Conservation (phyloP, 2,329 filamentous ascomycete genomes). For the Alternaria sp. region DNA sequence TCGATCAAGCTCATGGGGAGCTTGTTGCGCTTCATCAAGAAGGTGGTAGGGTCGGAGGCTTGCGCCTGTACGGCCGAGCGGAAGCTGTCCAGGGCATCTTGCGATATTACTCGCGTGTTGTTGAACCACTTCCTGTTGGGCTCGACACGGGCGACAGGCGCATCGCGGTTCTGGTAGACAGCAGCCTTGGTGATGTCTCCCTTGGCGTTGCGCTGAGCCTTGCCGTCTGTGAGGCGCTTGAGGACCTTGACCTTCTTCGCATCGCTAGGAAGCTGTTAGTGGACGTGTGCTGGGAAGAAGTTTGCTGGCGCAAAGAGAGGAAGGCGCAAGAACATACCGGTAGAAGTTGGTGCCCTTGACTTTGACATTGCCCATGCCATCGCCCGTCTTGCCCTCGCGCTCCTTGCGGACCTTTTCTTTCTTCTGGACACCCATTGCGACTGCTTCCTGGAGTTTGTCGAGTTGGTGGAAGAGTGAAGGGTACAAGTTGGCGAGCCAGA, state of each 20-base stretch:
- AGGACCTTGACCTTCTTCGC: conserved; percentile 85
- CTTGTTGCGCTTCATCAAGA: conserved; percentile 97
- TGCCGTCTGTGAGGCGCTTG: conserved; percentile 91
- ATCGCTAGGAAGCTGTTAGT: conserved; percentile 56
- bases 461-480: conserved; percentile 25
- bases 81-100: conserved; percentile 87
- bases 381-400: conserved; percentile 83
- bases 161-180: conserved; percentile 81
- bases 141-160: conserved; percentile 86
- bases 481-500: conserved; percentile 13
- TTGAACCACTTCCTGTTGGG: conserved; percentile 98
- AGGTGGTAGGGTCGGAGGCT: conserved; percentile 88
- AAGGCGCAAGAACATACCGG: conserved; percentile 46
- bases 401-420: conserved; percentile 85
- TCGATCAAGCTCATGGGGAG: conserved; percentile 93
- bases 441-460: conserved; percentile 14
- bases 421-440: conserved; percentile 85
- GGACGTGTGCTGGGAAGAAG: background rate
- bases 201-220: conserved; percentile 79
- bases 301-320: background rate
- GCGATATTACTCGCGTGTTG: conserved; percentile 89
- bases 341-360: conserved; percentile 99
- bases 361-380: conserved; percentile 92
- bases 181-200: conserved; percentile 89
- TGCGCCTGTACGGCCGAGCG: conserved; percentile 92